phyloP scores from a whole-genome alignment of 805 yeast genomes.

The Metschnikowia vanudenii region DNA sequence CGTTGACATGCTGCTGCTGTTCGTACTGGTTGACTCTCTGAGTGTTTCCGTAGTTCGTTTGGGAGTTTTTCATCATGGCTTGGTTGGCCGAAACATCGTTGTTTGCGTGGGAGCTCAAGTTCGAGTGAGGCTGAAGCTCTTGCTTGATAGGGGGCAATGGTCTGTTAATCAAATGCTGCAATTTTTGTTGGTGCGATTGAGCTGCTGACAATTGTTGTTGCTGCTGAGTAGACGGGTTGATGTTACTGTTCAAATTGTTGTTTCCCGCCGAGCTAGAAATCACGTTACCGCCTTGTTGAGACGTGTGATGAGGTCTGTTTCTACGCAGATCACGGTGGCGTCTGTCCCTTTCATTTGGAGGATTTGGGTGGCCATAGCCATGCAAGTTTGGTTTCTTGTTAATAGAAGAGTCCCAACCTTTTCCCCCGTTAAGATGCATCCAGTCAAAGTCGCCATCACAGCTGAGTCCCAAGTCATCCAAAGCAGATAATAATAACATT shows the following conservation, averaged over 20 bases:
- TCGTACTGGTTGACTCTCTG: constrained; percentile 34
- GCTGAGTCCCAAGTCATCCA: constrained; percentile 54
- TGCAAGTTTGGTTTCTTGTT: constrained; percentile 78
- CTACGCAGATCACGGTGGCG: constrained; percentile 48
- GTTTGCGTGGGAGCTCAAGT: constrained; percentile 16
- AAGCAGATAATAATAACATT: constrained; percentile 56
- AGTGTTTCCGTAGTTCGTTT: constrained; percentile 24
- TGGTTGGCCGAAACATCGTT: constrained; percentile 24
- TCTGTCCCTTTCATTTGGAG: constrained; percentile 48
- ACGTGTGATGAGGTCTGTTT: constrained; percentile 36
- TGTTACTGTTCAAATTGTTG: constrained; percentile 24
- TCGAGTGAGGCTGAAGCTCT: constrained; percentile 29
- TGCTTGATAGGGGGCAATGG: constrained; percentile 49
- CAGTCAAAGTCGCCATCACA: constrained; percentile 76
- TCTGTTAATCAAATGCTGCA: constrained; percentile 47
- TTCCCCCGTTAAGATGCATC: constrained; percentile 76
- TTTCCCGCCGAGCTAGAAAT: constrained; percentile 18
- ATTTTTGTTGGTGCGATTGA: constrained; percentile 48
- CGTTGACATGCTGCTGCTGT: constrained; percentile 37
- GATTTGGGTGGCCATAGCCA: constrained; percentile 76
- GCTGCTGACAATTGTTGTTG: constrained; percentile 40
- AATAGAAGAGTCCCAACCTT: constrained; percentile 76
- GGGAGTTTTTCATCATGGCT: constrained; percentile 24
- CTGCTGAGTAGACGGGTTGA: constrained; percentile 20
- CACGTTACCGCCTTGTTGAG: constrained; percentile 14